These are phyloP conservation scores for Brasilioporus rufonigricans DNA, from an alignment of 768 basidiomycete species.

Conservation along the genomic window DNA sequence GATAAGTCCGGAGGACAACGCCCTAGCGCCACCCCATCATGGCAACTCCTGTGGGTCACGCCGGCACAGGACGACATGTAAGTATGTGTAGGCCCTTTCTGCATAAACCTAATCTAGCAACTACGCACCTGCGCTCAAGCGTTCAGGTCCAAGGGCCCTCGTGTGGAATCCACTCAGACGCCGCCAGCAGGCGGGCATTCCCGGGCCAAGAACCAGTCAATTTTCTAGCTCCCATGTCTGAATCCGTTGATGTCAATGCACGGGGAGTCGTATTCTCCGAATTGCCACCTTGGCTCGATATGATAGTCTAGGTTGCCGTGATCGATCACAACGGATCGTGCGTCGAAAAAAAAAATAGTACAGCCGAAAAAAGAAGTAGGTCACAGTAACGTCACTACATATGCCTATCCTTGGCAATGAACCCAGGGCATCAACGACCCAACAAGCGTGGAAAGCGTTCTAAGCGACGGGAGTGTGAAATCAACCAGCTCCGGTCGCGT, in stretches of 20 bases:
- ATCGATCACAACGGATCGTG: not conserved
- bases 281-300: no score
- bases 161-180: no score
- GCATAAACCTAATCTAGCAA: not conserved
- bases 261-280: no score
- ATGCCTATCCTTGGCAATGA: conserved; percentile 11
- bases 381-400: not conserved
- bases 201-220: not conserved
- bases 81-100: not conserved
- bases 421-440: conserved; percentile 33
- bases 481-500: conserved; percentile 24
- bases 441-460: conserved; percentile 32
- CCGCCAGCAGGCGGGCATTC: no score
- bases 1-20: not conserved
- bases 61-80: not conserved
- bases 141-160: no score
- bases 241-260: no score
- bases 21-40: not conserved
- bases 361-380: not conserved
- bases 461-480: conserved; percentile 32
- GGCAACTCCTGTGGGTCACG: not conserved
- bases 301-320: not conserved
- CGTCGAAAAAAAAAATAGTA: not conserved
- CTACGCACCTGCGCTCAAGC: not conserved
- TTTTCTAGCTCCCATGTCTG: no score